Percentiles rank a stretch among this genome's conserved stretches.
phyloP scores from a whole-genome alignment of 345 rosid species.

The Bruguiera sexangula region DNA sequence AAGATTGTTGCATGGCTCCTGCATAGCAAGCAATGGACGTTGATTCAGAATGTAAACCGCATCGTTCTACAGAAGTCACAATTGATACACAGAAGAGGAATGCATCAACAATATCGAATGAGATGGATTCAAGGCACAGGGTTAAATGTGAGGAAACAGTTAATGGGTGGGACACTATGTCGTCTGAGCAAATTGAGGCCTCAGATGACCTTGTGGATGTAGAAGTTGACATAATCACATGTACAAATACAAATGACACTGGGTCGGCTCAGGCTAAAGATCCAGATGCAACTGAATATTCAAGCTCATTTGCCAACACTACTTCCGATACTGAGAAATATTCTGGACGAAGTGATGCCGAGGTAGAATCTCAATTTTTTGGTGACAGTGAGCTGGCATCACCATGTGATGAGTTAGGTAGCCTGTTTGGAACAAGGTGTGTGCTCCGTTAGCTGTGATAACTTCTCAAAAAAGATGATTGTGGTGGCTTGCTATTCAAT shows the following conservation, averaged over 20 bases:
- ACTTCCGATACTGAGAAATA: slow-evolving; percentile 46
- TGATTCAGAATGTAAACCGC: slow-evolving; percentile 29
- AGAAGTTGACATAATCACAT: slow-evolving; percentile 34
- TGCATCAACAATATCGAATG: slow-evolving; percentile 27
- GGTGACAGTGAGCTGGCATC: slow-evolving; percentile 51
- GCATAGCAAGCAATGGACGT: slow-evolving; percentile 38
- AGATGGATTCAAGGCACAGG: slow-evolving; percentile 24
- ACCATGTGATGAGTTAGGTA: slow-evolving; percentile 49
- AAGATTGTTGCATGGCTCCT: slow-evolving; percentile 30
- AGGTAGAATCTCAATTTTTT: slow-evolving; percentile 68
- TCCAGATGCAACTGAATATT: slow-evolving; percentile 82
- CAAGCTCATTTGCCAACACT: slow-evolving; percentile 79
- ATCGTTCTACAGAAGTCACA: slow-evolving; percentile 20
- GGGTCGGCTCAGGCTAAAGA: slow-evolving; percentile 37
- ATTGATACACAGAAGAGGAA: slow-evolving; percentile 32
- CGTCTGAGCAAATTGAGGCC: slow-evolving; percentile 19
- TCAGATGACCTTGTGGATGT: slow-evolving; percentile 40
- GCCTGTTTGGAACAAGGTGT: slow-evolving; percentile 57
- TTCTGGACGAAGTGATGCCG: slow-evolving; percentile 62
- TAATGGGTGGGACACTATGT: slow-evolving; percentile 16
- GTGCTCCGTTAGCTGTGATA: slow-evolving; percentile 1
- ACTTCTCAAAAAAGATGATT: not conserved
- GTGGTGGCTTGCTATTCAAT: not conserved
- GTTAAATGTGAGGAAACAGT: slow-evolving; percentile 30
- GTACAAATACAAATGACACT: slow-evolving; percentile 25